phyloP scores from a whole-genome alignment of 345 rosid species.

The Rubroshorea leprosula region DNA sequence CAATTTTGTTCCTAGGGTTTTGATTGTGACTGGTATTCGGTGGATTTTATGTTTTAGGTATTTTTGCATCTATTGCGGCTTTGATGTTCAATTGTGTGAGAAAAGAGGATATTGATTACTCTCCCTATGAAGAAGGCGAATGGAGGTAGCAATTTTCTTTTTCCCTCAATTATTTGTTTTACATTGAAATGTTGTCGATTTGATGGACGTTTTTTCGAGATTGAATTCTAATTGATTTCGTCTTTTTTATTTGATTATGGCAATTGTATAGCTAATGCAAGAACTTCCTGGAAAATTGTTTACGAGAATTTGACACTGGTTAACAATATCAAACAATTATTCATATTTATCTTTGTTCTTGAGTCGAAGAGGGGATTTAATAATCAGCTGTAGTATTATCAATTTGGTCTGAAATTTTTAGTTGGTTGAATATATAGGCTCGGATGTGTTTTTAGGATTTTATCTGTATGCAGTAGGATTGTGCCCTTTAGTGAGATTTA shows the following conservation, averaged over 20 bases:
- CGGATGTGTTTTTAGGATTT: too few relatives aligned
- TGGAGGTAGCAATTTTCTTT: slow-evolving; percentile 60
- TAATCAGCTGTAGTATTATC: background rate
- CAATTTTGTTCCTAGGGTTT: slow-evolving; percentile 26
- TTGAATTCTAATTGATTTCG: too few relatives aligned
- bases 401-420: too few relatives aligned
- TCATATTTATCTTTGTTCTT: background rate
- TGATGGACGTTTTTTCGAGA: background rate
- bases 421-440: too few relatives aligned
- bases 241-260: background rate
- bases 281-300: too few relatives aligned
- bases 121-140: slow-evolving; percentile 97
- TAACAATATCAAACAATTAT: background rate
- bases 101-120: slow-evolving; percentile 90
- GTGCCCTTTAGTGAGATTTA: too few relatives aligned
- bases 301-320: too few relatives aligned
- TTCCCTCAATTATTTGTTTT: background rate
- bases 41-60: slow-evolving; percentile 65
- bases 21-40: background rate
- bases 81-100: slow-evolving; percentile 96
- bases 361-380: background rate
- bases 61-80: slow-evolving; percentile 88
- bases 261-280: background rate
- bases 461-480: too few relatives aligned
- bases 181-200: background rate